Evolutionary conservation across 2,329 filamentous ascomycete species (phyloP), one percentile per base, ranked within the genome.

Genomic region (Microcyclosporella mali): DNA sequence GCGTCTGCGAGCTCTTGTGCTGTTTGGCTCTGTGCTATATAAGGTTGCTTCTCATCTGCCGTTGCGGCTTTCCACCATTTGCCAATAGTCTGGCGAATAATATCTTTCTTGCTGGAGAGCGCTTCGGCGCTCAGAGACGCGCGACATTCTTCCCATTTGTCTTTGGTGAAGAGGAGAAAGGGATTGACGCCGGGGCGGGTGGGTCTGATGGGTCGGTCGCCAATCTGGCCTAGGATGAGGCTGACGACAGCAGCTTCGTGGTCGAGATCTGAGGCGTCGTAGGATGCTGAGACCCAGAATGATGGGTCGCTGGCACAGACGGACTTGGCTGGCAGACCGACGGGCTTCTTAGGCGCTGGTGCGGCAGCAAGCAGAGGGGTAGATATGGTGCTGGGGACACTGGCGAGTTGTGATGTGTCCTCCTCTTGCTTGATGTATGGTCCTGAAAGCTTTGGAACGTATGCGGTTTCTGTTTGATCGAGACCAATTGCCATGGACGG

Each of bases 81-180:
- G 19, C 89, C 89, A 8, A 92, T 79, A 62, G 88, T 87, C 38
- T 82, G 78, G 27, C 92, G 85, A 43, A 97, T 85, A 58, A 94
- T 87, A 56, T 81, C 75, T 32, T 78, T 73, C 2, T 73, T 69
- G 55, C 88, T 94, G 6, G 83, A 81, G 33, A 9, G 78, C 82
- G 25, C 74, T 3, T 76, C 70, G 42, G 76, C 74, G 57, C 83
- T 85, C 56, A 84, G 75, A 6, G 33, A 32, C 3, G 75, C 66
- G 58, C 81, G 81, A 52, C 75, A 77, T 30, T 70, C 69, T 33
- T 73, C 69, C 79, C 79, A 84, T 50, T 77, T 73, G 56, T 81
- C 82, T 54, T 88, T 94, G 61, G 88, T 90, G 66, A 85, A 98
- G 37, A 95, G 75, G 19, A 94, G 75, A 65, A 95, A 97, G 0